Evolutionary conservation across 257 asterid species (phyloP), one percentile per base, ranked within the genome.

Genomic region (Rauvolfia tetraphylla): DNA sequence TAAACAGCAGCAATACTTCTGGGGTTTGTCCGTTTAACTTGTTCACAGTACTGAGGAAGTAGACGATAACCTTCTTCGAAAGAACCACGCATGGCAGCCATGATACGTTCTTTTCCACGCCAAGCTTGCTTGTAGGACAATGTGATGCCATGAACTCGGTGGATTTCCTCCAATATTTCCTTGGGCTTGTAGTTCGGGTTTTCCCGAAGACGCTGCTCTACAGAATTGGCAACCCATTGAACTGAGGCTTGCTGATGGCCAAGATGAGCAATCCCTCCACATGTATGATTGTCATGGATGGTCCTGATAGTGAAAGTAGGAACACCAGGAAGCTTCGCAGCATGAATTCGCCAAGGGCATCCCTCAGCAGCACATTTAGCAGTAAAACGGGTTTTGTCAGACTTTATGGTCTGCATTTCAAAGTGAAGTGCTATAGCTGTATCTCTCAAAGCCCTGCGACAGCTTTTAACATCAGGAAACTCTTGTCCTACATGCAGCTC

Each of bases 181-280:
- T 95, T 95, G 1, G 99, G 99, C 84, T 95, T 95, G 89, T 80
- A 95, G 62, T 91, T 89, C 0, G 98, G 98, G 78, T 95, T 92
- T 82, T 92, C 98, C 61, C 89, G 76, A 20, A 95, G 94, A 58
- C 88, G 87, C 84, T 91, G 92, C 89, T 92, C 98, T 13, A 95
- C 98, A 17, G 98, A 92, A 69, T 83, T 92, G 34, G 98, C 99
- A 74, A 95, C 95, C 99, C 99, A 95, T 83, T 92, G 96, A 77
- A 92, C 99, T 1, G 99, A 92, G 75, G 99, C 99, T 86, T 95
- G 99, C 81, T 95, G 97, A 81, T 95, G 99, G 68, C 98, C 97
- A 33, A 95, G 91, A 85, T 95, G 98, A 20, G 80, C 77, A 7
- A 92, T 92, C 53, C 98, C 98, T 48, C 97, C 98, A 80, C 99